Conservation (phyloP, 2,329 filamentous ascomycete species). For the Periconia digitata region DNA sequence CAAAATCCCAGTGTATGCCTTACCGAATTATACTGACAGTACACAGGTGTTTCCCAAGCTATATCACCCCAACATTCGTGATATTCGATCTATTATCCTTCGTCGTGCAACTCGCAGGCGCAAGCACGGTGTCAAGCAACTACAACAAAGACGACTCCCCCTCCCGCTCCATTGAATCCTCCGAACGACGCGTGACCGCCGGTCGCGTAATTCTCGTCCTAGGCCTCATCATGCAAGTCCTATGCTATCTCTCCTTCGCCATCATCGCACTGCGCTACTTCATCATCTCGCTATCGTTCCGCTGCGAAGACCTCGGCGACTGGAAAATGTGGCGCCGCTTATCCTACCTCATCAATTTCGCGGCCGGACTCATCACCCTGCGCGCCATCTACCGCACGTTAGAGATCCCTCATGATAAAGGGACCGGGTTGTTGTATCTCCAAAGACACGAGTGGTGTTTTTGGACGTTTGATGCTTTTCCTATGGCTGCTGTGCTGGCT, state of each 20-base stretch:
- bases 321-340: slow-evolving; percentile 40
- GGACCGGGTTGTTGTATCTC: slow-evolving; percentile 50
- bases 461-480: slow-evolving; percentile 55
- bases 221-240: slow-evolving; percentile 54
- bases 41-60: slow-evolving; percentile 46
- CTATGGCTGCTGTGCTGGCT: slow-evolving; percentile 51
- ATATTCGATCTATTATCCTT: slow-evolving; percentile 52
- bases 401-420: slow-evolving; percentile 53
- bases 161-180: slow-evolving; percentile 44
- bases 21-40: too few relatives aligned
- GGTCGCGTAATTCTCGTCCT: slow-evolving; percentile 45
- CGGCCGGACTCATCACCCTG: slow-evolving; percentile 41
- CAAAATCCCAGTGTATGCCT: too few relatives aligned
- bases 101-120: slow-evolving; percentile 48
- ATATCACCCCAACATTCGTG: slow-evolving; percentile 54
- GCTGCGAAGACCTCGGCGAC: slow-evolving; percentile 36
- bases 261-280: slow-evolving; percentile 39
- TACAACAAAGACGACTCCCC: slow-evolving; percentile 36
- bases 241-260: slow-evolving; percentile 55
- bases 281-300: slow-evolving; percentile 31
- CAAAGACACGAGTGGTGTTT: slow-evolving; percentile 57
- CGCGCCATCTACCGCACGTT: slow-evolving; percentile 58
- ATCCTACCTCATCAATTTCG: slow-evolving; percentile 37
- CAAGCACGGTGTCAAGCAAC: slow-evolving; percentile 45
- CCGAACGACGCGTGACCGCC: slow-evolving; percentile 29